phyloP scores from a whole-genome alignment of 768 basidiomycete genomes.

The Mycena belliarum region DNA sequence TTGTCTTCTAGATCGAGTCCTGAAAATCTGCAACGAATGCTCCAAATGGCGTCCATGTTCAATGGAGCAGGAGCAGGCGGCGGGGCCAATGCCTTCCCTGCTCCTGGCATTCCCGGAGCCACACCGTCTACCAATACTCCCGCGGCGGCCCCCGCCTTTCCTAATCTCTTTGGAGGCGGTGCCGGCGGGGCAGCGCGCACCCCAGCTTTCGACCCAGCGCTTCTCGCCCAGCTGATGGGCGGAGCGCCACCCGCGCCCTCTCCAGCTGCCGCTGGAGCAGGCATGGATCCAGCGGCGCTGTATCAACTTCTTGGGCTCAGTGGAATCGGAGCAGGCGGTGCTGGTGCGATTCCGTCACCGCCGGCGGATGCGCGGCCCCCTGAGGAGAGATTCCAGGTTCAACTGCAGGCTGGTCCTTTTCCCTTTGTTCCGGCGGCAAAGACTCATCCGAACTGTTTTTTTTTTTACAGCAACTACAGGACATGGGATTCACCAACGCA shows the following conservation, averaged over 20 bases:
- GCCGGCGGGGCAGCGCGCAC: not conserved
- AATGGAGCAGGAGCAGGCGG: constrained; percentile 31
- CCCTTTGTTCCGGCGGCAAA: not conserved
- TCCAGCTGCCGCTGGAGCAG: constrained; percentile 22
- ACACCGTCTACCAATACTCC: constrained; percentile 30
- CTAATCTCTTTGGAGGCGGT: constrained; percentile 25
- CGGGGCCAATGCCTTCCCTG: constrained; percentile 49
- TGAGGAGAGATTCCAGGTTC: constrained; percentile 91
- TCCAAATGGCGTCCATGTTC: constrained; percentile 69
- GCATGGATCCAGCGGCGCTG: constrained; percentile 43
- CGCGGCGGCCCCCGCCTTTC: constrained; percentile 25
- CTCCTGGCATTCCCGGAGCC: constrained; percentile 56
- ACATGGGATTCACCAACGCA: constrained; percentile 93
- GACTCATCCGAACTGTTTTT: not conserved
- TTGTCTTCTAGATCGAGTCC: constrained; percentile 63
- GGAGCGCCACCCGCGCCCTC: constrained; percentile 10
- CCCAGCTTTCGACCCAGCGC: constrained; percentile 13
- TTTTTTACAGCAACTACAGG: constrained; percentile 74
- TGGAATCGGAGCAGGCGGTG: constrained; percentile 26
- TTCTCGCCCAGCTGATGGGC: constrained; percentile 20
- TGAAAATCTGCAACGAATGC: constrained; percentile 69
- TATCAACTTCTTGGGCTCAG: constrained; percentile 48
- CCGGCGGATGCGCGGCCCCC: constrained; percentile 75
- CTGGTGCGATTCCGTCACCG: constrained; percentile 34
- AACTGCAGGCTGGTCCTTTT: constrained; percentile 61